phyloP scores from a whole-genome alignment of 352 stramenopile genomes.

The Phytopythium aichiense region DNA sequence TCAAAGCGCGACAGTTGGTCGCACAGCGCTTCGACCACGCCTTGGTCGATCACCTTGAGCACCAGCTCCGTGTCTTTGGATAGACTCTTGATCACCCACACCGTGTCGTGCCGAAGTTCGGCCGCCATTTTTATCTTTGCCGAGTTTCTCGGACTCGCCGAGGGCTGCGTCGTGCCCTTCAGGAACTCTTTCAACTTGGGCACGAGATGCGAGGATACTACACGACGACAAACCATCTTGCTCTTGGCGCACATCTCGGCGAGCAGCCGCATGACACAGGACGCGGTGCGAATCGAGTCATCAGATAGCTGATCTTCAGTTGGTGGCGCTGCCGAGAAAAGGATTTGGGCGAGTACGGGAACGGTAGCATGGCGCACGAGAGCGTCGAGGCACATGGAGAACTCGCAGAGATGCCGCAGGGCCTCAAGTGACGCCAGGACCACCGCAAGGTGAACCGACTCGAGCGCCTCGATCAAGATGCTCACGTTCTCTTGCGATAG shows the following conservation, averaged over 20 bases:
- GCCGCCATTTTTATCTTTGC: slow-evolving; percentile 3
- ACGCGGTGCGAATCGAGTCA: slow-evolving; percentile 8
- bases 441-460: slow-evolving; percentile 67
- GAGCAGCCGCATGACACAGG: slow-evolving; percentile 38
- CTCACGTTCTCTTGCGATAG: slow-evolving; percentile 55
- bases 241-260: slow-evolving; percentile 49
- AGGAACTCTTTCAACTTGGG: slow-evolving; percentile 42
- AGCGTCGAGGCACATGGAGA: slow-evolving; percentile 58
- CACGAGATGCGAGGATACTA: slow-evolving; percentile 64
- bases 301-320: slow-evolving; percentile 14
- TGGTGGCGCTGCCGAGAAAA: slow-evolving; percentile 33
- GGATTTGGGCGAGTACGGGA: slow-evolving; percentile 66
- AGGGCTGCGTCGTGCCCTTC: slow-evolving; percentile 7
- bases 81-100: slow-evolving; percentile 50
- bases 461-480: slow-evolving; percentile 62
- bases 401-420: slow-evolving; percentile 53
- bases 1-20: slow-evolving; percentile 33
- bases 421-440: slow-evolving; percentile 57
- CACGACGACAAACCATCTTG: slow-evolving; percentile 36
- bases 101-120: slow-evolving; percentile 40
- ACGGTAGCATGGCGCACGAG: slow-evolving; percentile 71
- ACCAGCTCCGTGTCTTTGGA: slow-evolving; percentile 64
- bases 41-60: slow-evolving; percentile 49
- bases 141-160: neutral
- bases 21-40: slow-evolving; percentile 41